Conservation (phyloP, 2,329 filamentous ascomycete genomes). For the Lachnellula arida region DNA sequence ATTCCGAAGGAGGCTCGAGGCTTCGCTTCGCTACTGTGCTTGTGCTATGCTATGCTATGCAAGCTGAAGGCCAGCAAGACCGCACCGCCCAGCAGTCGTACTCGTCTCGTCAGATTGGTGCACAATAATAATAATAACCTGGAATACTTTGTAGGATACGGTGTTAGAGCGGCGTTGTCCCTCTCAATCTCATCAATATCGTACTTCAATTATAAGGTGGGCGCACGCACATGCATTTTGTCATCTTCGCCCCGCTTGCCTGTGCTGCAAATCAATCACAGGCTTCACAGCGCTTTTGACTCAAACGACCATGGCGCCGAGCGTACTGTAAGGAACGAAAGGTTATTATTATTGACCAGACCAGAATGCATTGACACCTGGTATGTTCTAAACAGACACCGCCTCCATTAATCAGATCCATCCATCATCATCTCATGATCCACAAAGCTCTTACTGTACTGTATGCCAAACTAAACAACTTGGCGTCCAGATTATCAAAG, state of each 20-base stretch:
- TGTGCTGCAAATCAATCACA: not conserved
- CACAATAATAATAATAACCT: not conserved
- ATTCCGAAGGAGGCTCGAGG: not conserved
- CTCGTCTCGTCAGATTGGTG: not conserved
- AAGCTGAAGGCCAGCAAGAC: not conserved
- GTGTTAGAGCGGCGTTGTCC: not conserved
- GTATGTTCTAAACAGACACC: not conserved
- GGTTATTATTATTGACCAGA: too few relatives aligned
- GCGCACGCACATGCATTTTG: not conserved
- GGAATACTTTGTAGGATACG: too few relatives aligned
- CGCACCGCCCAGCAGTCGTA: not conserved
- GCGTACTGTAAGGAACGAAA: too few relatives aligned
- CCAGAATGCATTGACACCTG: not conserved
- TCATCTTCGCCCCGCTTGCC: not conserved
- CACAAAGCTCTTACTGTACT: too few relatives aligned
- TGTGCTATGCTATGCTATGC: not conserved
- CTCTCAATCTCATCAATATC: not conserved
- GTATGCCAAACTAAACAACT: not conserved
- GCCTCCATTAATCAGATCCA: not conserved
- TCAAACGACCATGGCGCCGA: not conserved
- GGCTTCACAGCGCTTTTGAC: not conserved
- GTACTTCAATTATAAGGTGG: not conserved
- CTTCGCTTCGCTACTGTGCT: not conserved
- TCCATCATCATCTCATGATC: too few relatives aligned
- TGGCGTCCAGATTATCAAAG: not conserved